Evolutionary conservation across 495 filamentous ascomycete genomes (phyloP), one percentile per base, ranked within the genome.

Genomic region (Lepraria neglecta): DNA sequence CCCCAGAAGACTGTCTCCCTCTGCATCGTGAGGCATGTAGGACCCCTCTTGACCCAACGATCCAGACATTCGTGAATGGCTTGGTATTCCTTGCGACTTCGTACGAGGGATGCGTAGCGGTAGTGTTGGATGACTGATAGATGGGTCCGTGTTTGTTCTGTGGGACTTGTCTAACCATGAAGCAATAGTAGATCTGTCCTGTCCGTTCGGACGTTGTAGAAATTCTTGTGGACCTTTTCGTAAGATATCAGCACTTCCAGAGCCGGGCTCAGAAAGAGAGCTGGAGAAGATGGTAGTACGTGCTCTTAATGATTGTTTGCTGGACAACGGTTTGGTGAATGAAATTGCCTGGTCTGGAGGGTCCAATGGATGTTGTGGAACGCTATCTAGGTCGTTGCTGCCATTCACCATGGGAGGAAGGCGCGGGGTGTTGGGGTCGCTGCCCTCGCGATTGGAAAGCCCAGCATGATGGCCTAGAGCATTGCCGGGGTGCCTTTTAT

Each of bases 381-480:
- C 53, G 45, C 35, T 43, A 2, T 66, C 44, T 27, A 53, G 44
- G 33, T 66, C 53, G 58, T 43, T 45, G 47, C 45, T 63, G 55
- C 66, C 67, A 42, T 21, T 38, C 43, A 47, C 56, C 30, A 44
- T 59, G 43, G 80, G 75, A 53, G 72, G 76, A 47, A 80, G 71
- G 64, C 76, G 75, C 62, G 82, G 80, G 67, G 79, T 76, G 67
- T 65, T 74, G 51, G 71, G 59, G 40, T 61, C 59, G 48, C 59
- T 61, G 28, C 59, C 59, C 38, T 44, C 58, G 33, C 44, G 27
- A 45, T 55, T 28, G 28, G 47, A 30, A 19, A 43, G 47, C 48
- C 30, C 59, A 31, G 11, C 59, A 61, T 61, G 40, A 30, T 40
- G 40, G 9, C 27, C 38, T 70, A 65, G 69, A 56, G 46, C 30